These are phyloP conservation scores for Peronospora destructor DNA, from an alignment of 352 stramenopile genomes.

Conservation along the genomic window DNA sequence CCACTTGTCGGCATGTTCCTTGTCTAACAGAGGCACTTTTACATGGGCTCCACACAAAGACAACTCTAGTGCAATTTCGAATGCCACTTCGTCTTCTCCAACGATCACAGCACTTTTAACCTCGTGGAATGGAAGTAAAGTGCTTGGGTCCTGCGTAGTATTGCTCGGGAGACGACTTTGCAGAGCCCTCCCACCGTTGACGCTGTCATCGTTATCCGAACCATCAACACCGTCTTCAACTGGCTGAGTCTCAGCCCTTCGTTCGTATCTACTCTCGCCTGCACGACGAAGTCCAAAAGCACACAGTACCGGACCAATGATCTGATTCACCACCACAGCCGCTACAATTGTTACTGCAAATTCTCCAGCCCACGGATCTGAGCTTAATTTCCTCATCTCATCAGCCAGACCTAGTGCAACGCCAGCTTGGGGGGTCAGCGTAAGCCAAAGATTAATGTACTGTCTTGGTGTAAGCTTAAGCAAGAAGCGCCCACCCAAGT, in stretches of 20 bases:
- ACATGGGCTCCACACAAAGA: constrained; percentile 58
- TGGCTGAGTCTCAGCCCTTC: constrained; percentile 10
- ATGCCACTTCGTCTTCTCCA: too few species aligned
- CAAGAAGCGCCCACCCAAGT: constrained; percentile 50
- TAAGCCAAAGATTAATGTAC: constrained; percentile 75
- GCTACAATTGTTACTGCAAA: constrained; percentile 61
- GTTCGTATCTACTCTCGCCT: constrained; percentile 41
- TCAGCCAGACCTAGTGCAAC: constrained; percentile 55
- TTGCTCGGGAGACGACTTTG: constrained; percentile 16
- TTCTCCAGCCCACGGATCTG: constrained; percentile 44
- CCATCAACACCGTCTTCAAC: constrained; percentile 7
- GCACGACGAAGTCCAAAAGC: constrained; percentile 43
- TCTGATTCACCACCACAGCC: constrained; percentile 66
- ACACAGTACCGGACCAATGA: constrained; percentile 60
- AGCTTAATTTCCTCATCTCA: constrained; percentile 46
- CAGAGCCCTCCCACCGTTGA: not conserved
- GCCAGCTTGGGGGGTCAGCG: constrained; percentile 68
- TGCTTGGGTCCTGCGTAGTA: constrained; percentile 29
- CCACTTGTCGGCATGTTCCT: constrained; percentile 53
- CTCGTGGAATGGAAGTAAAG: constrained; percentile 42
- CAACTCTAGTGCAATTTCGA: constrained; percentile 51
- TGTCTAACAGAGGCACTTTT: constrained; percentile 50
- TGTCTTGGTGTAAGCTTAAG: constrained; percentile 48
- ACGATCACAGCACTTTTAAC: constrained; percentile 53
- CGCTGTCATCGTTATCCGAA: constrained; percentile 11